Percentiles rank a stretch among this genome's conserved stretches.
These are phyloP conservation scores for Aristolochia californica DNA, from an alignment of 164 flowering plant species.

Conservation along the genomic window DNA sequence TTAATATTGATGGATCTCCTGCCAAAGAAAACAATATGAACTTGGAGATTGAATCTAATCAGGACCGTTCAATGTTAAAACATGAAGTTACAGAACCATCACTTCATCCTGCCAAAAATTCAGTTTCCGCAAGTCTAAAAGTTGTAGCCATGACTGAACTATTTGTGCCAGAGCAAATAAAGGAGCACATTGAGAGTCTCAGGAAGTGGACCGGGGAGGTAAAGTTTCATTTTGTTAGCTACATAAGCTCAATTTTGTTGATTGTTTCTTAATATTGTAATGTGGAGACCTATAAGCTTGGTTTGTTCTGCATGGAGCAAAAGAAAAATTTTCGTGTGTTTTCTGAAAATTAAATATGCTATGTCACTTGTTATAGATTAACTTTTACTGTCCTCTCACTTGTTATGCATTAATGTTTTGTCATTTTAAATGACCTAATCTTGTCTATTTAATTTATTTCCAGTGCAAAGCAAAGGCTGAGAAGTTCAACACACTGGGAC, in stretches of 20 bases:
- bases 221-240: neutral
- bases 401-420: neutral
- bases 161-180: slow-evolving; percentile 13
- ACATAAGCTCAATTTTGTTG: neutral
- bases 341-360: too few relatives aligned
- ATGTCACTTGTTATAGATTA: too few relatives aligned
- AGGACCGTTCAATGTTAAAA: too few relatives aligned
- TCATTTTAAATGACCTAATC: neutral
- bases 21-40: too few relatives aligned
- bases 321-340: too few relatives aligned
- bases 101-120: neutral
- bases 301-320: too few relatives aligned
- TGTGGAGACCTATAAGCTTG: too few relatives aligned
- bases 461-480: slow-evolving; percentile 9
- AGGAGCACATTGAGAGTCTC: slow-evolving; percentile 10
- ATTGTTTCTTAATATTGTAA: too few relatives aligned
- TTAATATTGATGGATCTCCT: too few relatives aligned
- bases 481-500: slow-evolving; percentile 7
- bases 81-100: neutral
- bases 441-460: neutral
- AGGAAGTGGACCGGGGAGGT: slow-evolving; percentile 17
- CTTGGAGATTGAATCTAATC: too few relatives aligned
- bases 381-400: neutral
- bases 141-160: slow-evolving; percentile 15
- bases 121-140: slow-evolving; percentile 4